A percentile compares a stretch with the other conserved stretches of the same genome.
Evolutionary conservation across 2,329 filamentous ascomycete genomes (phyloP).

Genomic region (Fusarium sp.): DNA sequence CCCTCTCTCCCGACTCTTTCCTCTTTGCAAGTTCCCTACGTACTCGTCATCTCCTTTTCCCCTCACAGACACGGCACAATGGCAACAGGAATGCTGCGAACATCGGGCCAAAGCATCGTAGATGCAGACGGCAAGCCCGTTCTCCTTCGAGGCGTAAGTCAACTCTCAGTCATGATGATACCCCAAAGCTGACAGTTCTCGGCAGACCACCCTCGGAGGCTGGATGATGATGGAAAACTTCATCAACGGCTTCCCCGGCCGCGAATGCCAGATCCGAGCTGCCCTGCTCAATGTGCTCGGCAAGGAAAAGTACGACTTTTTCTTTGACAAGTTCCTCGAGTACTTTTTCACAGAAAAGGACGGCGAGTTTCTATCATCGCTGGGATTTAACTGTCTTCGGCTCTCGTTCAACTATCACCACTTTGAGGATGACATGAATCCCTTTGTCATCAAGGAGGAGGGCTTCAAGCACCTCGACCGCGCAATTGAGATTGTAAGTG

Average conservation of each 20-base stretch:
- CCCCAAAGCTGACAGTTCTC: background rate
- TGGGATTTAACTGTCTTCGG: slow-evolving; percentile 71
- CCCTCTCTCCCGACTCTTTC: background rate
- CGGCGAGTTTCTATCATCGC: slow-evolving; percentile 69
- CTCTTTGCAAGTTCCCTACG: background rate
- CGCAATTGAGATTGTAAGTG: slow-evolving; percentile 58
- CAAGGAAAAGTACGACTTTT: slow-evolving; percentile 70
- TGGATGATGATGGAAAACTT: slow-evolving; percentile 71
- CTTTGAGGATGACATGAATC: slow-evolving; percentile 68
- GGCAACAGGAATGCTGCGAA: slow-evolving; percentile 44
- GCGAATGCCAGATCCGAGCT: slow-evolving; percentile 69
- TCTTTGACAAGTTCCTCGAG: slow-evolving; percentile 71
- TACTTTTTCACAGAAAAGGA: slow-evolving; percentile 73
- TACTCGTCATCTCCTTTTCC: background rate
- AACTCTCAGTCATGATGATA: background rate
- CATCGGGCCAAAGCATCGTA: slow-evolving; percentile 56
- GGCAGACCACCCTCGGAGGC: slow-evolving; percentile 48
- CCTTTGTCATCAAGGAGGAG: slow-evolving; percentile 61
- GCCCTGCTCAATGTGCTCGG: slow-evolving; percentile 69
- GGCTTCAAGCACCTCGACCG: slow-evolving; percentile 67
- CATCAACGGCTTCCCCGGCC: slow-evolving; percentile 73
- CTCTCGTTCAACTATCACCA: slow-evolving; percentile 73
- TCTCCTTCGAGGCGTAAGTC: slow-evolving; percentile 56
- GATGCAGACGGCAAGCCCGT: slow-evolving; percentile 61
- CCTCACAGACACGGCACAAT: background rate